Evolutionary conservation across 2,329 filamentous ascomycete genomes (phyloP), one percentile per base, ranked within the genome.

Genomic region (Rugonectria rugulosa): DNA sequence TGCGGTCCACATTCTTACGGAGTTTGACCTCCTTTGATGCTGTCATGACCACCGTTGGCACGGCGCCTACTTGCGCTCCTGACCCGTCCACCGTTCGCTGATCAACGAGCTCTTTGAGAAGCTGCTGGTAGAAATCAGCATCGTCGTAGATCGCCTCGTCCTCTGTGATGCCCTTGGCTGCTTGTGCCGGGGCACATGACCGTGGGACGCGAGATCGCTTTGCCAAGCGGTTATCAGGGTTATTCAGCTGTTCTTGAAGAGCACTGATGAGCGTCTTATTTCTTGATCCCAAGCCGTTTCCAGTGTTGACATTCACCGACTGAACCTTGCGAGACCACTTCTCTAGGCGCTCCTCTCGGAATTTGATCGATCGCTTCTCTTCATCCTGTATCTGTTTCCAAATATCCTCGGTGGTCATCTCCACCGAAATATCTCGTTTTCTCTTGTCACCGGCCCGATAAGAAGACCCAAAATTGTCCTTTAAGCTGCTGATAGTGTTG

Each of bases 41-140:
- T 15, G 87, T 85, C 78, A 88, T 87, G 62, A 85, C 81, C 23
- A 86, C 79, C 5, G 81, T 83, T 1, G 82, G 78, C 24, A 82
- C 76, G 10, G 77, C 75, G 51, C 74, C 74, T 26, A 72, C 71
- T 53, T 76, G 75, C 44, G 72, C 78, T 50, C 70, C 82, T 15
- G 83, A 82, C 8, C 84, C 83, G 45, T 92, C 89, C 1, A 87
- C 82, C 65, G 90, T 90, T 56, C 94, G 89, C 72, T 96, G 91
- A 70, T 97, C 92, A 9, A 99, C 89, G 2, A 99, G 86, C 69
- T 97, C 92, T 72, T 97, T 96, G 23, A 99, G 85, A 2, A 99
- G 83, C 12, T 95, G 79, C 72, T 96, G 92, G 76, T 99, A 99
- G 73, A 98, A 97, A 71, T 96, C 88, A 10, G 91, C 91, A 67